Evolutionary conservation across 768 basidiomycete genomes (phyloP).

Genomic region (Serpula lacrymans): DNA sequence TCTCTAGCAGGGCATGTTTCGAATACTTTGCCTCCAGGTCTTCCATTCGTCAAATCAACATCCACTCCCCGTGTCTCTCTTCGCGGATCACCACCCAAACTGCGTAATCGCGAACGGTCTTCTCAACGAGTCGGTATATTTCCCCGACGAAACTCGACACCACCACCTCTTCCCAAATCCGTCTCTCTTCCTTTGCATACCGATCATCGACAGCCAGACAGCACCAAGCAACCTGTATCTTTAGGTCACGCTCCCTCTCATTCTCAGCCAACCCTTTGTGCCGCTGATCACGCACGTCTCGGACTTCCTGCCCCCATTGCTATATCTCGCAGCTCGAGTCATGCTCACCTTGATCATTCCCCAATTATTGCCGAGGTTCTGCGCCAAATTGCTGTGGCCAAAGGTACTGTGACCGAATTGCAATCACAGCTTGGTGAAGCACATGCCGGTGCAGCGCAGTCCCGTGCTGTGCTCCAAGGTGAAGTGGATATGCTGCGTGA

Average conservation of each 20-base stretch:
- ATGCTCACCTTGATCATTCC: slow-evolving; percentile 51
- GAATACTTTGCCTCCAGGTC: slow-evolving; percentile 42
- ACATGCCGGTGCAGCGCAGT: slow-evolving; percentile 51
- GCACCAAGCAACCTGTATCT: no score
- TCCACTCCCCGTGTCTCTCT: slow-evolving; percentile 39
- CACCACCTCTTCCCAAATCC: slow-evolving; percentile 82
- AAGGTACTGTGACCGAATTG: slow-evolving; percentile 62
- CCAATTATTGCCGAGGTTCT: slow-evolving; percentile 72
- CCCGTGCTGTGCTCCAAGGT: slow-evolving; percentile 61
- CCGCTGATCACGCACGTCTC: slow-evolving; percentile 23
- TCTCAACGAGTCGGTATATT: slow-evolving; percentile 34
- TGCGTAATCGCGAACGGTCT: slow-evolving; percentile 57
- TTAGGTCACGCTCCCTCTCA: slow-evolving; percentile 16
- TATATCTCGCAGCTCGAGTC: slow-evolving; percentile 20
- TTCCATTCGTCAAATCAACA: slow-evolving; percentile 50
- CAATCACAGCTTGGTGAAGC: slow-evolving; percentile 66
- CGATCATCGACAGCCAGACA: slow-evolving; percentile 32
- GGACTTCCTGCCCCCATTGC: slow-evolving; percentile 23
- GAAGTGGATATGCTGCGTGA: slow-evolving; percentile 74
- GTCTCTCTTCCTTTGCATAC: slow-evolving; percentile 76
- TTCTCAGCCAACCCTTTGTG: slow-evolving; percentile 18
- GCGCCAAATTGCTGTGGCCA: slow-evolving; percentile 65
- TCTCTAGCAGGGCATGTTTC: slow-evolving; percentile 6
- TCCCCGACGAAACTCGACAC: slow-evolving; percentile 63
- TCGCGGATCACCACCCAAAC: slow-evolving; percentile 51